Percentiles rank a stretch among this genome's conserved stretches.
These are phyloP conservation scores for Paramyrothecium sp. DNA, from an alignment of 2,329 filamentous ascomycete genomes.

Conservation along the genomic window DNA sequence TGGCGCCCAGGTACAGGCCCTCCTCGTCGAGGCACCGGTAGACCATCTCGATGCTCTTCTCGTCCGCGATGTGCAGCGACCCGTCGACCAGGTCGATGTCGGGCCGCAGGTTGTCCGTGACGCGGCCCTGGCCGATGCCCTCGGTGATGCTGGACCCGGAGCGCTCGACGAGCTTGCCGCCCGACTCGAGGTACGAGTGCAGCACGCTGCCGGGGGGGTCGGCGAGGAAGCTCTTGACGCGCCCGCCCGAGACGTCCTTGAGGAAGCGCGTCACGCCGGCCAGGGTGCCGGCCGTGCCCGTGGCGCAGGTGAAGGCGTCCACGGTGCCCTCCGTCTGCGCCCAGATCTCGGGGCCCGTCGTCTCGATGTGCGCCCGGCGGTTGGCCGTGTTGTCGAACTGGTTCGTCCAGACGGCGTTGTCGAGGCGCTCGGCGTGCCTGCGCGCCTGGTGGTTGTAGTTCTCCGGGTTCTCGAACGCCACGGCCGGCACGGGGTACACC, in stretches of 20 bases:
- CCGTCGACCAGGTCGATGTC: slow-evolving; percentile 85
- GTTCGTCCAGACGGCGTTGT: slow-evolving; percentile 96
- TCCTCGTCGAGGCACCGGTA: slow-evolving; percentile 96
- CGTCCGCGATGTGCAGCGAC: slow-evolving; percentile 80
- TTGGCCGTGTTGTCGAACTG: slow-evolving; percentile 98
- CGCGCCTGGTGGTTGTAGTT: slow-evolving; percentile 98
- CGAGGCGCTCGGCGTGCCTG: slow-evolving; percentile 80
- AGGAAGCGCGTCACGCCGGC: slow-evolving; percentile 86
- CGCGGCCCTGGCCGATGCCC: slow-evolving; percentile 92
- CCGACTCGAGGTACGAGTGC: slow-evolving; percentile 85
- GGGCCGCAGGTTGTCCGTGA: slow-evolving; percentile 90
- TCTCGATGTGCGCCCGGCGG: slow-evolving; percentile 90
- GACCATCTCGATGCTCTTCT: slow-evolving; percentile 96
- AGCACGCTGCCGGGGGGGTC: slow-evolving; percentile 93
- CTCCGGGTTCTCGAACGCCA: slow-evolving; percentile 89
- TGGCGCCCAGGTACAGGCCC: slow-evolving; percentile 91
- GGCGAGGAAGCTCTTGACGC: slow-evolving; percentile 84
- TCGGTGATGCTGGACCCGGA: slow-evolving; percentile 90
- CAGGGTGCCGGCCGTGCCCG: slow-evolving; percentile 87
- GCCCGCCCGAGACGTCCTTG: slow-evolving; percentile 76
- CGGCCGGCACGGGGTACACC: slow-evolving; percentile 92
- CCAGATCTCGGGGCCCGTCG: slow-evolving; percentile 97
- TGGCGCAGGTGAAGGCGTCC: slow-evolving; percentile 94
- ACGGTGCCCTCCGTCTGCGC: slow-evolving; percentile 80
- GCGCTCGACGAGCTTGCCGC: slow-evolving; percentile 79